A percentile compares a stretch with the other conserved stretches of the same genome.
Conservation (phyloP, 2,329 filamentous ascomycete species). For the Colletotrichum sp. region DNA sequence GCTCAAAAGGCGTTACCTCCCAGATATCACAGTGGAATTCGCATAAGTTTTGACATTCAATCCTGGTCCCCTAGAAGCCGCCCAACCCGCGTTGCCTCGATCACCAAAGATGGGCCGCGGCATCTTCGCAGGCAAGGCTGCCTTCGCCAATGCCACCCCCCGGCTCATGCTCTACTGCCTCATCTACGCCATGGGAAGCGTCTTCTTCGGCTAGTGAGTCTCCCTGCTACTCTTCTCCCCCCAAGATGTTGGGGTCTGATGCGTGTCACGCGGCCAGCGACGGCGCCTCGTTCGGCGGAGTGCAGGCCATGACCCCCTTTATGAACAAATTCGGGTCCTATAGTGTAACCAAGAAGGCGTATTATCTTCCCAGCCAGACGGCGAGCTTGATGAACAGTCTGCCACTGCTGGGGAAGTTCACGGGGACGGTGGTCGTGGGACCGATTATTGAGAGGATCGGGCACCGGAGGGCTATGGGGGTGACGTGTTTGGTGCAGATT, state of each 20-base stretch:
- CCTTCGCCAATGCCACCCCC: background rate
- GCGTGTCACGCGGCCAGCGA: background rate
- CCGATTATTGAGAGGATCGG: background rate
- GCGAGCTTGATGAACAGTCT: background rate
- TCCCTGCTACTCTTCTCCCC: background rate
- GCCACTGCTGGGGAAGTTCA: background rate
- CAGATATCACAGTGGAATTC: rapidly evolving
- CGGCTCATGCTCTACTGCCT: background rate
- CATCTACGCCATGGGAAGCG: background rate
- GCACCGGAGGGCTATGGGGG: background rate
- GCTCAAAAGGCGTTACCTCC: background rate
- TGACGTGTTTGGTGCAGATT: background rate
- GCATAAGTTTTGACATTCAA: rapidly evolving
- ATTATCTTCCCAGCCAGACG: background rate
- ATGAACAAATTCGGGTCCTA: background rate
- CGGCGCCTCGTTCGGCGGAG: background rate
- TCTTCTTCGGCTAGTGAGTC: background rate
- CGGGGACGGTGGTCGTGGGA: background rate
- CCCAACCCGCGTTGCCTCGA: background rate
- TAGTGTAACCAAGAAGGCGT: background rate
- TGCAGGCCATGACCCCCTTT: background rate
- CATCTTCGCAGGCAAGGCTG: background rate
- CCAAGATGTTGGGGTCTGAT: no score
- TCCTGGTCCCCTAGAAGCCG: rapidly evolving
- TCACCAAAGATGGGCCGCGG: background rate